Evolutionary conservation across 1,284 basidiomycete species (phyloP), one percentile per base, ranked within the genome.

Genomic region (Ganoderma boninense): DNA sequence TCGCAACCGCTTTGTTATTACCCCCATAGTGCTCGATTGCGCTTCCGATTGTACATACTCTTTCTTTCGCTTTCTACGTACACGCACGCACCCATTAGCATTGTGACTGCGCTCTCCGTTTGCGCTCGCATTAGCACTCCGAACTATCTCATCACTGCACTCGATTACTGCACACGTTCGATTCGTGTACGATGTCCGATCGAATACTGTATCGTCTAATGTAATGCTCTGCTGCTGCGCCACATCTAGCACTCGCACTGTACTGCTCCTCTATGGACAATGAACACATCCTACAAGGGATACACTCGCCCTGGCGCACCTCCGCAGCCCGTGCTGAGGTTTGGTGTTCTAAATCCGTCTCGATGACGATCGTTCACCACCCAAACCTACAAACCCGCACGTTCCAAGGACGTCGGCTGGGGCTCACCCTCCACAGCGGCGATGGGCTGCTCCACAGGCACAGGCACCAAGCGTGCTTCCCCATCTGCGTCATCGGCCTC

Each of bases 371-470:
- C n/a, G 10, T 23, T n/a, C n/a, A 18, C 23, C n/a, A 18, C 7
- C 8, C 8, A 49, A 23, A 49, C n/a, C 29, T 57, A 59, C 42
- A 62, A 66, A 16, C 13, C n/a, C 8, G 32, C 32, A 63, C 63
- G 60, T 68, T 73, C 72, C 13, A 76, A 78, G 26, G 79, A 79
- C 59, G 79, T 78, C 32, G 77, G 79, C 65, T 74, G 73, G 23
- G 69, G 63, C 59, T 66, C 70, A 32, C 79, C 78, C 72, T 77
- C 76, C 67, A 73, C 69, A 61, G 69, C 74, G 29, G 18, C 16
- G 70, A 66, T 64, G 54, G 32, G 29, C 54, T 57, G 54, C 54
- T 29, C 32, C 29, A 76, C 75, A 2, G 72, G 75, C 64, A 77
- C 75, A 2, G 72, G 75, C 65, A 75, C 76, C 2, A 80, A 68